Conservation (phyloP, 2,329 filamentous ascomycete genomes). For the Monilinia fructigena region DNA sequence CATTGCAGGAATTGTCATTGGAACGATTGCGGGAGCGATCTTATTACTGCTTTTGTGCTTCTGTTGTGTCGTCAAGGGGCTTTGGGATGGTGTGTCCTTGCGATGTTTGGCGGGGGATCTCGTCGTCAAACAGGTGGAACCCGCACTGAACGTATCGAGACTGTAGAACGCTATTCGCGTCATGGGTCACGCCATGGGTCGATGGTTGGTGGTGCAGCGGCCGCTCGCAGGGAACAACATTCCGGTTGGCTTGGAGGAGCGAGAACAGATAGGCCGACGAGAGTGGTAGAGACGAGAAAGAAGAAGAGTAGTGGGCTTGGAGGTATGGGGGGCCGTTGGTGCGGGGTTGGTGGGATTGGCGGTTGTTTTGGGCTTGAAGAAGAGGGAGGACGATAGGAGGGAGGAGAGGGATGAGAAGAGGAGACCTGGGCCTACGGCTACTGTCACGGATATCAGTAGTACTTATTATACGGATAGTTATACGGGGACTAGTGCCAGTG, state of each 20-base stretch:
- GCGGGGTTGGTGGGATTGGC: conserved; percentile 38
- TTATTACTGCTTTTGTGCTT: conserved; percentile 71
- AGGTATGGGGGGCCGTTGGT: conserved; percentile 51
- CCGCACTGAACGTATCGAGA: conserved; percentile 52
- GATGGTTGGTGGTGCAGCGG: conserved; percentile 27
- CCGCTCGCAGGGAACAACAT: conserved; percentile 41
- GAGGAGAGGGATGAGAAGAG: conserved; percentile 27
- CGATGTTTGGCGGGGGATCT: conserved; percentile 60
- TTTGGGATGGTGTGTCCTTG: conserved; percentile 58
- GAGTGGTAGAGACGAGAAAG: conserved; percentile 48
- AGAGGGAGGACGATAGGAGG: conserved; percentile 26
- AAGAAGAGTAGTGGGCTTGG: conserved; percentile 52
- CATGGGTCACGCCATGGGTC: conserved; percentile 52
- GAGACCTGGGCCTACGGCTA: conserved; percentile 20
- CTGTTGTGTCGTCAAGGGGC: conserved; percentile 65
- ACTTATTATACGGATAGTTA: conserved; percentile 39
- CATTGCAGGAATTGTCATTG: conserved; percentile 79
- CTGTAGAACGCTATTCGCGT: conserved; percentile 58
- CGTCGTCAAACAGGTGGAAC: conserved; percentile 42
- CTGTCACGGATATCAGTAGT: conserved; percentile 35
- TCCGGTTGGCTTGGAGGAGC: conserved; percentile 57
- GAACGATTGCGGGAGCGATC: conserved; percentile 63
- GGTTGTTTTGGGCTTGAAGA: conserved; percentile 39
- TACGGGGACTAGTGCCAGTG: conserved; percentile 40
- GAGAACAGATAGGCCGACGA: conserved; percentile 44